Base-by-base conservation (phyloP, 2,329 filamentous ascomycete species). In the Diplodia corticola region DNA sequence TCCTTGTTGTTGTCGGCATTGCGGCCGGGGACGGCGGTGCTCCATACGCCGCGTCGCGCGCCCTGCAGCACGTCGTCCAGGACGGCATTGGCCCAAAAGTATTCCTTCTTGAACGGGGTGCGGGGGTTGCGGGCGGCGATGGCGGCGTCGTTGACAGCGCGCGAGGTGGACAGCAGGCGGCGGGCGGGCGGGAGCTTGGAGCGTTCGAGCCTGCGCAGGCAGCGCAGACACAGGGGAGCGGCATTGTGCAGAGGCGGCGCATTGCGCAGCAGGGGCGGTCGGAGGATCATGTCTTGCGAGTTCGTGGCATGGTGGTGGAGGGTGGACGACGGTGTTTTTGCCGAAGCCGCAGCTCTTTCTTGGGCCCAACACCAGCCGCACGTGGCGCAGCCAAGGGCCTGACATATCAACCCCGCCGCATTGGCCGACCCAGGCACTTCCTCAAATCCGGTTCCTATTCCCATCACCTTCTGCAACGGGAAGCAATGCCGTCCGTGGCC, bases 31-130 rank as follows among this genome's bases (percentile, higher is more conserved):
- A 69, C 71, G 64, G 74, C 72, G 37, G 73, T 73, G 68, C 74
- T 76, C 69, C 74, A 74, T 24, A 78, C 55, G 13, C 74, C 73
- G 17, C 73, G 69, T 54, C 70, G 70, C 17, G 76, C 70, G 24
- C 64, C 63, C 50, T 71, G 71, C 48, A 78, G 71, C 3, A 73
- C 69, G 13, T 78, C 75, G 46, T 73, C 74, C 5, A 78, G 67
- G 20, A 72, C 67, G 17, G 74, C 68, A 67, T 79, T 79, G 46
- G 75, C 71, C 72, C 75, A 77, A 66, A 79, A 79, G 68, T 79
- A 79, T 67, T 77, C 75, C 64, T 73, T 77, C 68, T 69, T 71
- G 68, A 79, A 77, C 15, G 73, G 63, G 51, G 67, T 74, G 68
- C 73, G 71, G 50, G 71, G 72, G 70, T 73, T 74, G 20, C 71